Evolutionary conservation across 805 yeast genomes (phyloP).

Genomic region (Metschnikowia peoriensis): DNA sequence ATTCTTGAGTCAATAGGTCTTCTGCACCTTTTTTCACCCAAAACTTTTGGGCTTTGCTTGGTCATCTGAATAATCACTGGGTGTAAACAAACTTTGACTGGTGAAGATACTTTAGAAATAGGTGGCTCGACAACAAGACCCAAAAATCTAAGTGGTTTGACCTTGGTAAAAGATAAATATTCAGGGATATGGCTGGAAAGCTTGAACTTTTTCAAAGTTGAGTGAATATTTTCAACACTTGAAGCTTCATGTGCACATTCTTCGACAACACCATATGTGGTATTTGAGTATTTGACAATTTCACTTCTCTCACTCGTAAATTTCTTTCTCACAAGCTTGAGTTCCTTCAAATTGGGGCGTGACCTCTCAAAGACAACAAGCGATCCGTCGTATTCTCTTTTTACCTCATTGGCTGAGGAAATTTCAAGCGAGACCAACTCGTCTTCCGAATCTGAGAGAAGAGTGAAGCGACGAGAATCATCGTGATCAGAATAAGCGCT

Average conservation of each 20-base stretch:
- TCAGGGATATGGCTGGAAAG: neutral
- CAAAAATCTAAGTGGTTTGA: neutral
- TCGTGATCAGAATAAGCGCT: neutral
- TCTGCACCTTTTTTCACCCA: neutral
- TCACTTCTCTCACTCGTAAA: neutral
- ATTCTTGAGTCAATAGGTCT: too few relatives aligned
- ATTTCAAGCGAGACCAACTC: neutral
- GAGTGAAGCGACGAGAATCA: neutral
- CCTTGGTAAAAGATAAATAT: neutral
- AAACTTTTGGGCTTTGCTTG: neutral
- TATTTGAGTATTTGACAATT: neutral
- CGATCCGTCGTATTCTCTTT: neutral
- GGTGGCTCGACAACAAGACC: neutral
- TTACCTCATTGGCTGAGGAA: too few relatives aligned
- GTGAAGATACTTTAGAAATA: neutral
- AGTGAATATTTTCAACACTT: neutral
- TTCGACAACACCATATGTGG: too few relatives aligned
- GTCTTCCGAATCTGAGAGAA: neutral
- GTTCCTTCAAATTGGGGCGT: neutral
- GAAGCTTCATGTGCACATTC: neutral
- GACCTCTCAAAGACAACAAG: neutral
- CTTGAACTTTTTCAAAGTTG: neutral
- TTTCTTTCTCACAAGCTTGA: neutral
- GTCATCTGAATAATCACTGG: neutral
- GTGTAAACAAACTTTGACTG: neutral